Evolutionary conservation across 306 rosid species (phyloP), one percentile per base, ranked within the genome.

Genomic region (Vigna nakashimae): DNA sequence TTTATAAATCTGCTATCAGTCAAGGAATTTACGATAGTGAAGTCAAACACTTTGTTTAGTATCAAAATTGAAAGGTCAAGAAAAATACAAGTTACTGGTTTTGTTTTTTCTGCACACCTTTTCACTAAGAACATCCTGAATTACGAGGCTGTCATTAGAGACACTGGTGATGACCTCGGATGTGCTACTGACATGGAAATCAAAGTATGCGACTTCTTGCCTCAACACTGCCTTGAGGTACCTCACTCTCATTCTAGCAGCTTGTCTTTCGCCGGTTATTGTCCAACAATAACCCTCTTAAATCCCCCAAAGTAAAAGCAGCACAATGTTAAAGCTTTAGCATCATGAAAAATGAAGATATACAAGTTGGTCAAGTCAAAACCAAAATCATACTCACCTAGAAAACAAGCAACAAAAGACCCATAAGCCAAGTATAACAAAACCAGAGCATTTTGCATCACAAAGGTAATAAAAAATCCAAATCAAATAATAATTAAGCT

Each of bases 391-490:
- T 69, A 84, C 97, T 85, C 86, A 95, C 99, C 99, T 0, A 96
- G 73, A 85, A 96, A 96, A 73, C 96, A 88, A 40, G 89, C 79
- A 4, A 85, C 87, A 65, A 88, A 96, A 45, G 93, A 82, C 6
- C 87, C 92, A 79, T 84, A 60, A 13, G 98, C 97, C 86, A 96
- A 14, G 83, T 87, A 92, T 77, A 87, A 26, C 24, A 96, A 79
- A 56, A 85, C 86, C 87, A 85, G 82, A 12, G 97, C 92, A 85
- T 96, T 92, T 98, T 96, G 88, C 81, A 83, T 80, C 79, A 78
- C 68, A 85, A 78, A 81, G 32, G 32, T 28, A 32, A 40, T 11
- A 80, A 71, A 79, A 80, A 71, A 79, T 10, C 51, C 77, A 77
- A 80, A 40, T 65, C 69, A 73, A 73, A 36, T 48, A 18, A 18